Base-by-base conservation (phyloP, 208 protist species). In the Leishmania mexicana region DNA sequence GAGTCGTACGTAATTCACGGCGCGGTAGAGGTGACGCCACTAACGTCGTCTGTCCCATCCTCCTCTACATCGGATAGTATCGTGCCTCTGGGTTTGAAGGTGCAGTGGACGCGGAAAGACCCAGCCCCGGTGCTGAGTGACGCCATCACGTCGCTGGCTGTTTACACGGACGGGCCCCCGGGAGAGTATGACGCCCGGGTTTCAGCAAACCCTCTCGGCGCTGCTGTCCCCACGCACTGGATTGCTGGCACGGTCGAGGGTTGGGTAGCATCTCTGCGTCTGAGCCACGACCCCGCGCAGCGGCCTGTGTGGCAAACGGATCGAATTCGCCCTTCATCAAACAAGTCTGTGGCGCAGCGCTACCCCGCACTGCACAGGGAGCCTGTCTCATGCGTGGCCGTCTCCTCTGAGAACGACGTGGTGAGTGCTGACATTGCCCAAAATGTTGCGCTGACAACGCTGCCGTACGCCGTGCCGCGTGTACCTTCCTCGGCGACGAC, bases 341-440 rank as follows among this genome's bases (percentile, higher is more conserved):
- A 67, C 47, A 81, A 81, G 68, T 78, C 65, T 10, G 60, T 83
- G 24, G 79, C 76, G 35, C 45, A 47, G 57, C 75, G 58, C 17
- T 83, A 75, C 53, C 78, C 79, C 0, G 86, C 94, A 42, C 84
- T 95, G 31, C 94, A 97, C 84, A 87, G 81, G 60, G 93, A 97
- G 75, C 93, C 94, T 35, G 89, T 96, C 70, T 94, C 94, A 0
- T 92, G 83, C 62, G 88, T 97, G 8, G 89, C 93, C 7, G 92
- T 95, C 60, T 95, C 94, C 7, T 28, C 70, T 5, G 70, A 86
- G 53, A 93, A 94, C 57, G 92, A 94, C 80, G 90, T 97, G 58
- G 64, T 96, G 24, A 92, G 87, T 21, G 90, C 88, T 2, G 94
- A 97, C 71, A 95, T 97, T 81, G 93, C 93, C 21, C 94, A 97